Evolutionary conservation across 176 grass and related monocot species (phyloP), one percentile per base, ranked within the genome.

Genomic region (Oryza punctata): DNA sequence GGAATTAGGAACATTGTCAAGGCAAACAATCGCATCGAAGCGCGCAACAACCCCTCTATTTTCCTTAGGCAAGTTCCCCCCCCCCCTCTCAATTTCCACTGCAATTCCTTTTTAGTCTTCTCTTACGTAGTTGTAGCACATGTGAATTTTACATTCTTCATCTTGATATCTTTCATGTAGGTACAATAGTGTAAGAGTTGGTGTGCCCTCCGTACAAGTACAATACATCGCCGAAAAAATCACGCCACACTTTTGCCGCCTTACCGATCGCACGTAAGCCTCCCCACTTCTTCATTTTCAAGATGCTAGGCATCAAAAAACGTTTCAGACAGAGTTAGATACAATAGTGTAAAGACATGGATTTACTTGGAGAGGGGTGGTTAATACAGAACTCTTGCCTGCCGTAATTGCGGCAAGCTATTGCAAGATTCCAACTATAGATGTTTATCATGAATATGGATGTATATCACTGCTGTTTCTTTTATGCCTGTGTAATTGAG

Each of bases 241-340:
- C 65, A 92, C 78, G 1, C 96, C 96, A 1, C 89, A 98, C 46
- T 86, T 90, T 69, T 98, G 93, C 83, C 93, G 96, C 41, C 93
- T 98, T 65, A 94, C 96, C 32, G 96, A 98, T 84, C 89, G 80
- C 75, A 97, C 88, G 94, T 94, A 91, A 68, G 85, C 59, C 57
- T 76, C 12, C 12, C 26, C 59, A 67, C 70, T 47, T 76, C 67
- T 63, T 37, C 60, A 74, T 41, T 64, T 21, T 47, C 41, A 41
- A 15, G 10, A 37, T 65, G 7, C 7, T 38, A 83, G 19, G 12
- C 21, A 13, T 37, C 41, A 65, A 18, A 54, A 70, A 80, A 72
- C 14, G 68, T 7, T 82, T 4, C 10, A 63, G 5, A 61, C 10
- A 63, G 8, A 63, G 68, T 19, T 30, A 27, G 30, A 65, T 75